Conservation (phyloP, 1,284 basidiomycete genomes). For the Ustilago hordei region DNA sequence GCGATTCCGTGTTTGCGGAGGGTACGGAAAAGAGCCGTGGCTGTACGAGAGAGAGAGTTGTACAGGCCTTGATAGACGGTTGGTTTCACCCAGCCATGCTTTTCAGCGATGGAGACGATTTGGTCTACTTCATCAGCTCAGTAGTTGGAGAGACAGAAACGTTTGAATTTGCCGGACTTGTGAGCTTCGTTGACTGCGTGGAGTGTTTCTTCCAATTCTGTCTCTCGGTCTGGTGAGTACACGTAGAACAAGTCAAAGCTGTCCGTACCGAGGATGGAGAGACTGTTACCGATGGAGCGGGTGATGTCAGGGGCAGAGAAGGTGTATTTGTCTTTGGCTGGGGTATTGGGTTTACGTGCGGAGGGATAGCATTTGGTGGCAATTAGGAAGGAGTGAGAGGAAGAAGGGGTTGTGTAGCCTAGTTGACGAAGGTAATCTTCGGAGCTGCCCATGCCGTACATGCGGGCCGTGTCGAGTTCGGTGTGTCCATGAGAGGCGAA, state of each 20-base stretch:
- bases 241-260: constrained; percentile 74
- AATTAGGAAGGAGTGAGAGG: constrained; percentile 43
- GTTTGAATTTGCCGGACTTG: constrained; percentile 73
- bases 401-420: constrained; percentile 21
- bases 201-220: constrained; percentile 73
- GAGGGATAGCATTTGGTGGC: constrained; percentile 70
- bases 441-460: constrained; percentile 69
- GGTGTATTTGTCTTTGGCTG: constrained; percentile 39
- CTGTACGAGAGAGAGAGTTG: constrained; percentile 51
- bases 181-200: constrained; percentile 73
- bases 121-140: constrained; percentile 76
- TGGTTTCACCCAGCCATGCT: constrained; percentile 76
- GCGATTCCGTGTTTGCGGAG: constrained; percentile 74
- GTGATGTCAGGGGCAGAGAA: constrained; percentile 71
- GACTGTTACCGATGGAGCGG: constrained; percentile 54
- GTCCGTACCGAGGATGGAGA: constrained; percentile 69
- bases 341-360: constrained; percentile 33
- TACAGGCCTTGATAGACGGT: constrained; percentile 77
- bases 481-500: constrained; percentile 76
- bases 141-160: constrained; percentile 75
- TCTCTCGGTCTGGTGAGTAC: constrained; percentile 74
- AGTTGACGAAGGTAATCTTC: constrained; percentile 53
- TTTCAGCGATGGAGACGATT: constrained; percentile 75
- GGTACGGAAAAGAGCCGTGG: constrained; percentile 46
- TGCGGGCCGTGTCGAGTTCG: constrained; percentile 74